These are phyloP conservation scores for Podaxis mareebaensis DNA, from an alignment of 768 basidiomycete genomes.

Conservation along the genomic window DNA sequence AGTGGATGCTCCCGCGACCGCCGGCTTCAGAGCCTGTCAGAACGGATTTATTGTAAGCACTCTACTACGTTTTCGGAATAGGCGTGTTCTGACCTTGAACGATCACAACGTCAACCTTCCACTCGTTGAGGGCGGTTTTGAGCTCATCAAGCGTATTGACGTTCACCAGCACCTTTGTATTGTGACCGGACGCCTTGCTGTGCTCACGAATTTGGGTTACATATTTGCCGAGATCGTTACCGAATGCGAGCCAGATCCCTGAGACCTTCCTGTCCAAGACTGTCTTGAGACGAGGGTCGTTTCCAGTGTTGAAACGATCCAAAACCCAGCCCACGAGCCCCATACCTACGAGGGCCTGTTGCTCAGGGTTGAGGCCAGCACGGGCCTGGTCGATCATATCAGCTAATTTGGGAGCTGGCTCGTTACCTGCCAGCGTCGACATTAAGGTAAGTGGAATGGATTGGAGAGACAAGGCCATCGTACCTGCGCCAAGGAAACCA, in stretches of 20 bases:
- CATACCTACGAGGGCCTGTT: conserved; percentile 34
- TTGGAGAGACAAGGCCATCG: too few relatives aligned
- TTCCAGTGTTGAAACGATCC: conserved; percentile 38
- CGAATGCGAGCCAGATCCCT: conserved; percentile 67
- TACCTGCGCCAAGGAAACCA: not conserved
- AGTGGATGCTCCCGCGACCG: conserved; percentile 31
- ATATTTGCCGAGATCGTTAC: conserved; percentile 50
- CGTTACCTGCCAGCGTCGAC: not conserved
- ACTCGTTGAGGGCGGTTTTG: conserved; percentile 42
- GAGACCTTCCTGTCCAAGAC: conserved; percentile 47
- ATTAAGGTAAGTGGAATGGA: not conserved
- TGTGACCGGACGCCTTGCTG: conserved; percentile 29
- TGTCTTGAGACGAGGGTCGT: conserved; percentile 37
- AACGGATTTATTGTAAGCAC: too few relatives aligned
- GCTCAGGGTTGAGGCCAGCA: not conserved
- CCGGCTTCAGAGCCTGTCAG: too few relatives aligned
- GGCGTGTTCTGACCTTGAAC: conserved; percentile 52
- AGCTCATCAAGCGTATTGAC: conserved; percentile 53
- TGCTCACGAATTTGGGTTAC: conserved; percentile 46
- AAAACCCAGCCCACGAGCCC: conserved; percentile 62
- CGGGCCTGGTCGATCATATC: not conserved
- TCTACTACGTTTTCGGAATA: too few relatives aligned
- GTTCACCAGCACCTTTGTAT: conserved; percentile 43
- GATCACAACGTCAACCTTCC: conserved; percentile 62
- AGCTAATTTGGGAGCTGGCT: not conserved